Conservation (phyloP, 371 early-diverging fungal genomes). For the Sporodiniella umbellata region DNA sequence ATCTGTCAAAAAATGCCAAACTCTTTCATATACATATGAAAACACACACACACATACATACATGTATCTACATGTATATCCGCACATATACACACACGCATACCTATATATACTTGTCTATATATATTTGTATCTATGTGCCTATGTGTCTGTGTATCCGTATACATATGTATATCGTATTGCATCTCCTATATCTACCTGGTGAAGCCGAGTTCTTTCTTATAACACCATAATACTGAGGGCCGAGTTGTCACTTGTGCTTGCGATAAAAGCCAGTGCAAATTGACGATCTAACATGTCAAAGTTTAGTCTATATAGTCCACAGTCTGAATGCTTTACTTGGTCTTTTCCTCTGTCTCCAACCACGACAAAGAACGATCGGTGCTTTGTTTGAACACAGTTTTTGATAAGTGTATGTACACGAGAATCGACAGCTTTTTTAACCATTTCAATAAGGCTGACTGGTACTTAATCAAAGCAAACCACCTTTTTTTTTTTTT, state of each 20-base stretch:
- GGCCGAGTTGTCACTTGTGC: slow-evolving; percentile 89
- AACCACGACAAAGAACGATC: slow-evolving; percentile 96
- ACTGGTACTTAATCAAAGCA: no score
- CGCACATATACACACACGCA: no score
- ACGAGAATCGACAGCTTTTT: slow-evolving; percentile 90
- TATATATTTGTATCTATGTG: no score
- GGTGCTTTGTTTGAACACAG: slow-evolving; percentile 85
- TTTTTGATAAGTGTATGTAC: slow-evolving; percentile 91
- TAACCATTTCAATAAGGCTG: slow-evolving; percentile 59
- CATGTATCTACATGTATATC: no score
- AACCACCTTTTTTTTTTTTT: no score
- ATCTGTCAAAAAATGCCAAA: not conserved
- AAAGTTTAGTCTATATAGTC: no score
- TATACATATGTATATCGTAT: no score
- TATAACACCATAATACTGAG: slow-evolving; percentile 98
- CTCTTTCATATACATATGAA: no score
- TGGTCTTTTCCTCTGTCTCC: slow-evolving; percentile 96
- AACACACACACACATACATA: no score
- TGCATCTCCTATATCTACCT: slow-evolving; percentile 39
- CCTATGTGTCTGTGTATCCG: no score
- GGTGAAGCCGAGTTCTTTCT: slow-evolving; percentile 95
- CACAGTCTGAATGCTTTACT: no score
- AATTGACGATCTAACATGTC: slow-evolving; percentile 91
- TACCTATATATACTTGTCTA: no score
- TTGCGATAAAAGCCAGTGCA: slow-evolving; percentile 95